A percentile compares a stretch with the other conserved stretches of the same genome.
Conservation (phyloP, 139 green algal species). For the Ettlia oleoabundans region DNA sequence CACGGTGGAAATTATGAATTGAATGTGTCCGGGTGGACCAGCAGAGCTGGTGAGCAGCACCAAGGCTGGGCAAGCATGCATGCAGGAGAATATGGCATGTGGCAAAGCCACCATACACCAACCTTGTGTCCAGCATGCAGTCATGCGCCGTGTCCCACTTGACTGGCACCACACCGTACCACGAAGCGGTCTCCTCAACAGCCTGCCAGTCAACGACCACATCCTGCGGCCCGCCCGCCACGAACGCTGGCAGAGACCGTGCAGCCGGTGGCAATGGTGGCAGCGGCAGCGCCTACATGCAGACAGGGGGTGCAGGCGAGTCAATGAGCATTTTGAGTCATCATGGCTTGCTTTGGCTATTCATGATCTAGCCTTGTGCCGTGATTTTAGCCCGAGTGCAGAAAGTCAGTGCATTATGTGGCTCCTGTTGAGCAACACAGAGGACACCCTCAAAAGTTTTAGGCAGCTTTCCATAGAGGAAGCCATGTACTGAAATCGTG, state of each 20-base stretch:
- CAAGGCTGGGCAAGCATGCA: too few relatives aligned
- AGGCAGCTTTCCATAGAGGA: background rate
- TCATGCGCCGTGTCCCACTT: conserved; percentile 84
- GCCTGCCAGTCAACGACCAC: conserved; percentile 65
- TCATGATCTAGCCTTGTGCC: too few relatives aligned
- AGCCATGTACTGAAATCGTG: background rate
- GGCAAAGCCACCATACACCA: too few relatives aligned
- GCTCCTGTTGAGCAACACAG: background rate
- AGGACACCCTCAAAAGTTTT: background rate
- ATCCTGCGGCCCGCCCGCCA: conserved; percentile 68
- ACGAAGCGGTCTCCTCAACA: conserved; percentile 55
- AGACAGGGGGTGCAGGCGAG: background rate
- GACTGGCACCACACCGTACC: conserved; percentile 55
- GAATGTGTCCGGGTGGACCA: too few relatives aligned
- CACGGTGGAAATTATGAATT: too few relatives aligned
- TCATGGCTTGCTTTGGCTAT: background rate
- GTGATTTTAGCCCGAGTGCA: too few relatives aligned
- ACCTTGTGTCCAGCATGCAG: conserved; percentile 93
- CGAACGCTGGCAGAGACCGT: conserved; percentile 54
- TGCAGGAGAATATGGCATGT: too few relatives aligned
- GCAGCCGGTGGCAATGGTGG: conserved; percentile 53
- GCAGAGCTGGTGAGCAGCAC: too few relatives aligned
- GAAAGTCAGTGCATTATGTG: background rate
- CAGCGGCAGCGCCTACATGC: conserved; percentile 49
- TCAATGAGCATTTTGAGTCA: background rate